Percentiles rank a stretch among this genome's conserved stretches.
Conservation (phyloP, 305 asterid genomes). For the Fraxinus ornus region DNA sequence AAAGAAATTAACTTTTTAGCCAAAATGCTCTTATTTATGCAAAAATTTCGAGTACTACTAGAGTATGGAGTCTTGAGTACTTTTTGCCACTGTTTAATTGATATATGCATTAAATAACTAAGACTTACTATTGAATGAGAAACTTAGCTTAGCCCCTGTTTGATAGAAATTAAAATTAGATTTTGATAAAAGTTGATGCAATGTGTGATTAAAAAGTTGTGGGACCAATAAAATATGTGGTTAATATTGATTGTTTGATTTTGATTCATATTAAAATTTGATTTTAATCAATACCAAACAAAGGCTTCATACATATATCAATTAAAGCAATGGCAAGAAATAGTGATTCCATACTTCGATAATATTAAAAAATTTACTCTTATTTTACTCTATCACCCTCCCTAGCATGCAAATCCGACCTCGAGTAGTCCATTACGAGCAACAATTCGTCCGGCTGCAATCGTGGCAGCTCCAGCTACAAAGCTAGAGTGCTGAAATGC, state of each 20-base stretch:
- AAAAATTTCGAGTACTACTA: not conserved
- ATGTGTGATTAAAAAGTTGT: too few relatives aligned
- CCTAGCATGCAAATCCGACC: slow-evolving; percentile 5
- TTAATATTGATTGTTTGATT: too few relatives aligned
- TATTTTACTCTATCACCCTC: not conserved
- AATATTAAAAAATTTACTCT: not conserved
- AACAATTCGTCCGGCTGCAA: slow-evolving; percentile 36
- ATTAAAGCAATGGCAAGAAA: not conserved
- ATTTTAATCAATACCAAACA: too few relatives aligned
- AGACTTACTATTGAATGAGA: not conserved
- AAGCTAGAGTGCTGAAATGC: slow-evolving; percentile 42
- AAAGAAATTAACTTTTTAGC: not conserved
- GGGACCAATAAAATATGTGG: too few relatives aligned
- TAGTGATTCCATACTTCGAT: not conserved
- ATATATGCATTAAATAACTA: not conserved
- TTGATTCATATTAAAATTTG: too few relatives aligned
- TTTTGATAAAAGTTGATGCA: too few relatives aligned
- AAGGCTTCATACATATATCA: not conserved
- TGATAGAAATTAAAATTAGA: too few relatives aligned
- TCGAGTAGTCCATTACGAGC: slow-evolving; percentile 25
- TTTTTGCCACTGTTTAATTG: not conserved
- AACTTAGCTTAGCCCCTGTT: too few relatives aligned
- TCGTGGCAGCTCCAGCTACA: slow-evolving; percentile 37
- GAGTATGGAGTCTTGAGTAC: not conserved
- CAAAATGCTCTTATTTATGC: not conserved